phyloP scores from a whole-genome alignment of 345 rosid genomes.

The Aquilaria malaccensis region DNA sequence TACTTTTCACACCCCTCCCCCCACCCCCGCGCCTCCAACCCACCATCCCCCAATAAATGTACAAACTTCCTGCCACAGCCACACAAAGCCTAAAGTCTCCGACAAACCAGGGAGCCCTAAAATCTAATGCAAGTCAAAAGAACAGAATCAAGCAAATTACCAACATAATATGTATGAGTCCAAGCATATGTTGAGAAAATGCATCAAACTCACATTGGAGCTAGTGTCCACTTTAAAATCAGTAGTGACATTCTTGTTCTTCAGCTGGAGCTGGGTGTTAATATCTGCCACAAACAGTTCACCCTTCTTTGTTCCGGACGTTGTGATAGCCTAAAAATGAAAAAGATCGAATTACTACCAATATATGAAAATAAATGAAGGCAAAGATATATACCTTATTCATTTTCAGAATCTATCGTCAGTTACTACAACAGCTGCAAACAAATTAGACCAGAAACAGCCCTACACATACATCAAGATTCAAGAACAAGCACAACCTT shows the following conservation, averaged over 20 bases:
- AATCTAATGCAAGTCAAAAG: no score
- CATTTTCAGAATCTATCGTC: not conserved
- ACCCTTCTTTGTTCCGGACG: slow-evolving; percentile 75
- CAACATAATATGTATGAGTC: no score
- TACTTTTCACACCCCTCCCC: no score
- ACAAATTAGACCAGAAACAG: not conserved
- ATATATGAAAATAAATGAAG: not conserved
- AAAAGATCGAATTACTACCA: not conserved
- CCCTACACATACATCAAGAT: not conserved
- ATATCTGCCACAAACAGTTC: slow-evolving; percentile 74
- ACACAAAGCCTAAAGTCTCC: no score
- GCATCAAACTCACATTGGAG: slow-evolving; percentile 53
- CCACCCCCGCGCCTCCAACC: no score
- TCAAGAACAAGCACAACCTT: no score
- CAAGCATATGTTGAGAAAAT: no score
- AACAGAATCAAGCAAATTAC: no score
- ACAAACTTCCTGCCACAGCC: no score
- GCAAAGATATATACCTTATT: not conserved
- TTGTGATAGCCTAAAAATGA: slow-evolving; percentile 53
- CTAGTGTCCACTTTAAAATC: slow-evolving; percentile 88
- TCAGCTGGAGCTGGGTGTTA: slow-evolving; percentile 78
- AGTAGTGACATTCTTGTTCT: slow-evolving; percentile 75
- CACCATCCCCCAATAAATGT: no score
- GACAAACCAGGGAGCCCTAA: no score
- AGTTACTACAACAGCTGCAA: not conserved